phyloP scores from a whole-genome alignment of 192 early-diverging fungal species.

The Lobosporangium transversale region DNA sequence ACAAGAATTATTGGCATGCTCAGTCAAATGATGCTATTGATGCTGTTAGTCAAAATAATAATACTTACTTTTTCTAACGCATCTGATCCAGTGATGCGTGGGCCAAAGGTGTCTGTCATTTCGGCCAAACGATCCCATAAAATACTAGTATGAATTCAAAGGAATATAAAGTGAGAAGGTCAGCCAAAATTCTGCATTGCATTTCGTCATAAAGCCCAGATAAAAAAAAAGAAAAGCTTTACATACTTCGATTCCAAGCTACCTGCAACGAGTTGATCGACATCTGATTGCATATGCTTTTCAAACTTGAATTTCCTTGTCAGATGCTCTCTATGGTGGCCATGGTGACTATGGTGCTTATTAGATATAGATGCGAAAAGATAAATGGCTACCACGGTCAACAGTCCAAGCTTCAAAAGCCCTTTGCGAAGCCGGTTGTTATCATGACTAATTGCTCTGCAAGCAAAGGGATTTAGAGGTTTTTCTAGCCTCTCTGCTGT shows the following conservation, averaged over 20 bases:
- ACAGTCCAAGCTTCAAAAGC: conserved; percentile 9
- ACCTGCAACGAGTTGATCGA: conserved; percentile 28
- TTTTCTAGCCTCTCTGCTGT: not conserved
- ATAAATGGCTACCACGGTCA: not conserved
- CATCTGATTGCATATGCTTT: conserved; percentile 21
- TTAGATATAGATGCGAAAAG: not conserved
- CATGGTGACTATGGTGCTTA: not conserved
- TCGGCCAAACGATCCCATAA: conserved; percentile 67
- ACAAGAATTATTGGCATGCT: too few relatives aligned
- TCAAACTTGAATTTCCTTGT: conserved; percentile 8
- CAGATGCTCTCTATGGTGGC: not conserved
- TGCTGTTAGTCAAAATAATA: not conserved
- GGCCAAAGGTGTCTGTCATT: conserved; percentile 68
- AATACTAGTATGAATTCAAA: not conserved
- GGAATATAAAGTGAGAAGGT: too few relatives aligned
- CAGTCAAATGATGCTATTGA: too few relatives aligned
- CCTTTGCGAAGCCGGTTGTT: not conserved
- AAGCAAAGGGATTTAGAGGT: not conserved
- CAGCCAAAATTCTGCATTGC: too few relatives aligned
- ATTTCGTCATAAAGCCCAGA: too few relatives aligned
- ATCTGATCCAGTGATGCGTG: conserved; percentile 61
- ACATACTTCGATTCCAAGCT: conserved; percentile 28
- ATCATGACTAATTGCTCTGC: not conserved
- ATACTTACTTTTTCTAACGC: conserved; percentile 55
- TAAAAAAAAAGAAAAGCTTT: not conserved